phyloP scores from a whole-genome alignment of 768 basidiomycete genomes.

The Russula olivacea region DNA sequence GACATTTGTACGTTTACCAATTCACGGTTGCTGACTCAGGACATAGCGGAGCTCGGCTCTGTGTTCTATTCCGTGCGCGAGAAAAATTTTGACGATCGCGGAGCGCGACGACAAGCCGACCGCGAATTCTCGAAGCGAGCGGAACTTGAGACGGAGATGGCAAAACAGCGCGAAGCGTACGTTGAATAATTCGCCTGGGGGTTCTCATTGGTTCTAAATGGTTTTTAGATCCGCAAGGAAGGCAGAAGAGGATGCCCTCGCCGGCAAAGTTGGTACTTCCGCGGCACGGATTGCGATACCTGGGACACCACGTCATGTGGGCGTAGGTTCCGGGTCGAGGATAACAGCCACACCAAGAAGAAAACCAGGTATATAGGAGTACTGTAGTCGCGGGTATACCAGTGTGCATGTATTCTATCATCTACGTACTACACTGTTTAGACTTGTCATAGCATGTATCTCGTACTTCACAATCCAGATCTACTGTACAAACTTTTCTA shows the following conservation, averaged over 20 bases:
- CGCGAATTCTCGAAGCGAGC: slow-evolving; percentile 89
- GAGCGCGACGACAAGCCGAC: slow-evolving; percentile 69
- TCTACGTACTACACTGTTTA: slow-evolving; percentile 2
- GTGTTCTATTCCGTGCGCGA: slow-evolving; percentile 98
- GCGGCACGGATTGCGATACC: slow-evolving; percentile 66
- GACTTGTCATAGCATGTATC: neutral
- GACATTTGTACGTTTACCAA: neutral
- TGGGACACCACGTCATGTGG: slow-evolving; percentile 71
- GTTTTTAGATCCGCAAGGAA: slow-evolving; percentile 52
- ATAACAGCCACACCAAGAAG: slow-evolving; percentile 72
- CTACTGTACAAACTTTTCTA: neutral
- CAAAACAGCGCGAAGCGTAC: slow-evolving; percentile 71
- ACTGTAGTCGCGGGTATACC: neutral
- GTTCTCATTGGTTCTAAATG: neutral
- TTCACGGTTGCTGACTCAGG: slow-evolving; percentile 15
- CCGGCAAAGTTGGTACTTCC: slow-evolving; percentile 49
- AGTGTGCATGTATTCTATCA: slow-evolving; percentile 1
- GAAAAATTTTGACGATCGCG: slow-evolving; percentile 92
- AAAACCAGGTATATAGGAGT: slow-evolving; percentile 53
- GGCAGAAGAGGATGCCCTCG: slow-evolving; percentile 53
- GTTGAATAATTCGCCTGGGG: slow-evolving; percentile 2
- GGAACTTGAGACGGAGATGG: slow-evolving; percentile 90
- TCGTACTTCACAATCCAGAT: neutral
- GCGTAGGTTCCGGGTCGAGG: slow-evolving; percentile 57
- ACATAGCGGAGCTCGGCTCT: slow-evolving; percentile 81